Conservation (phyloP, 2,329 filamentous ascomycete genomes). For the Apiospora pterosperma region DNA sequence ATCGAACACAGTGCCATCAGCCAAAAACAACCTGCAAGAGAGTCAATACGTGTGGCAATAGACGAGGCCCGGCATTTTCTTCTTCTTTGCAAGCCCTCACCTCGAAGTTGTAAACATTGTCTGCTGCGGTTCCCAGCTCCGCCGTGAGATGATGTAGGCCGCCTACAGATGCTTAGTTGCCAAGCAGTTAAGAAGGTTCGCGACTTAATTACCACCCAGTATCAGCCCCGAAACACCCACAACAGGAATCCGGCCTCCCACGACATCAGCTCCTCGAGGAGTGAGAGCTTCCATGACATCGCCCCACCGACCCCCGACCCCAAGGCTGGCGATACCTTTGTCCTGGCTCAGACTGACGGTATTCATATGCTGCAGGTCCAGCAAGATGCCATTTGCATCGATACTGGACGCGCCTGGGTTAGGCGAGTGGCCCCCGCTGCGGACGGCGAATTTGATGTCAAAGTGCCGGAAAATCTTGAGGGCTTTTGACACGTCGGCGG, state of each 20-base stretch:
- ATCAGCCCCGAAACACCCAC: constrained; percentile 17
- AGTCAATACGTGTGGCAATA: not conserved
- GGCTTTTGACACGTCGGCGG: constrained; percentile 8
- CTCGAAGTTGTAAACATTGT: constrained; percentile 37
- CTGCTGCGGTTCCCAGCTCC: constrained; percentile 36
- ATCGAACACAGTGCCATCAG: constrained; percentile 36
- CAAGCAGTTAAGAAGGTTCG: not conserved
- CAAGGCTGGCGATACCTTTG: constrained; percentile 24
- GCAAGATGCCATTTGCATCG: constrained; percentile 13
- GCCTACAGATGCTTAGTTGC: constrained; percentile 10
- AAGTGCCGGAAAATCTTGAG: constrained; percentile 13
- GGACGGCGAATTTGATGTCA: constrained; percentile 12
- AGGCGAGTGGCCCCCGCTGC: constrained; percentile 16
- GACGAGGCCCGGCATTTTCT: not conserved
- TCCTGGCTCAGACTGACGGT: constrained; percentile 15
- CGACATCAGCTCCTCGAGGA: constrained; percentile 10
- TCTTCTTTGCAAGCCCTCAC: constrained; percentile 5
- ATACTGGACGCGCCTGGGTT: constrained; percentile 16
- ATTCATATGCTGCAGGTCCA: constrained; percentile 20
- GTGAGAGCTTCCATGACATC: constrained; percentile 13
- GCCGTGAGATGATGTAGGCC: constrained; percentile 15
- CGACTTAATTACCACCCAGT: constrained; percentile 19
- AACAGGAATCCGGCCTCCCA: constrained; percentile 16
- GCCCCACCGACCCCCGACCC: constrained; percentile 21
- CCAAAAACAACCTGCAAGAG: constrained; percentile 38